Base-by-base conservation (phyloP, 2,329 filamentous ascomycete species). In the Byssochlamys sp. region DNA sequence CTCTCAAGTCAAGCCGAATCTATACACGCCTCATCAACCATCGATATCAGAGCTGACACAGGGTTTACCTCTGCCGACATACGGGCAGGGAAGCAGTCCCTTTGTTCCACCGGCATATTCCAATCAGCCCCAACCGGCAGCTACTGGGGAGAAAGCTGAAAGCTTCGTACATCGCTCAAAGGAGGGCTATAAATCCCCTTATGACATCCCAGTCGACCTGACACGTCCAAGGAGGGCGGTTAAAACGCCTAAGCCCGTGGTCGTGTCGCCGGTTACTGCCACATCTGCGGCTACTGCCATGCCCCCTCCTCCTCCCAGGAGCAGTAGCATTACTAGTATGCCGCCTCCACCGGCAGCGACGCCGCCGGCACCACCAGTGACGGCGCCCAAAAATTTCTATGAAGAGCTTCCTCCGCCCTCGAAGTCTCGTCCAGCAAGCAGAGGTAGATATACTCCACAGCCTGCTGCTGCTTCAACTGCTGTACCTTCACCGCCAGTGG, bases 101-200 rank as follows among this genome's bases (percentile, higher is more conserved):
- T 55, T 67, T 52, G 39, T 66, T 57, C 59, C 67, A 51, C 59
- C 58, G 57, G 66, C 69, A 60, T 67, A 68, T 59, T 58, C 69
- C 14, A 61, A 64, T 10, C 65, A 65, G 39, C 59, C 67, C 1
- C 65, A 65, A 31, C 62, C 65, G 26, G 66, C 65, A 14, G 63
- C 66, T 4, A 69, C 75, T 19, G 68, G 74, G 53, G 62, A 62
- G 58, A 85, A 84, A 73, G 79, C 84, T 0, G 85, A 95, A 69
- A 97, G 92, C 73, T 99, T 96, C 72, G 90, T 83, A 4, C 88
- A 92, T 71, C 95, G 95, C 72, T 78, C 90, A 2, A 97, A 95
- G 73, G 89, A 89, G 57, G 91, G 92, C 6, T 99, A 99, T 70
- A 82, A 87, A 53, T 97, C 92, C 24, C 94, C 94, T 0, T 99